These are phyloP conservation scores for Vicia villosa DNA, from an alignment of 306 rosid genomes.

Conservation along the genomic window DNA sequence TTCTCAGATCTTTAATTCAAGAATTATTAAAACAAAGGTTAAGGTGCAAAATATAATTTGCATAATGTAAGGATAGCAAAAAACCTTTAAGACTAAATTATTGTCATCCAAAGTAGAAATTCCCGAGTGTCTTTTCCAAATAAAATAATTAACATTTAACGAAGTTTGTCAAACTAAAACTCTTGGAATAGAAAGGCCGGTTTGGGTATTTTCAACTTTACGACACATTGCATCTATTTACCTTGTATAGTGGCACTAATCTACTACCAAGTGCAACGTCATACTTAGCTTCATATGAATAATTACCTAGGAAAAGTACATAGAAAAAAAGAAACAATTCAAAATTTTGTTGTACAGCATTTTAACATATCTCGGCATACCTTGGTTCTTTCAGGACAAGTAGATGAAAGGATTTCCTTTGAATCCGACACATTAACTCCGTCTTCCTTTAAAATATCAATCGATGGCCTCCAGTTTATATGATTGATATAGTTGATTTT, in stretches of 20 bases:
- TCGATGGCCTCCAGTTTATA: conserved; percentile 83
- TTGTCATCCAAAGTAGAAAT: not conserved
- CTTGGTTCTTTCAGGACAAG: conserved; percentile 73
- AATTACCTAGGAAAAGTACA: not conserved
- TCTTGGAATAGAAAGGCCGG: conserved; percentile 2
- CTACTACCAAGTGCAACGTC: conserved; percentile 13
- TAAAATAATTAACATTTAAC: not conserved
- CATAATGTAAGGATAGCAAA: conserved; percentile 19
- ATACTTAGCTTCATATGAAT: conserved; percentile 1
- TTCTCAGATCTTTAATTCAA: not conserved
- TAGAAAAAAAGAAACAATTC: not conserved
- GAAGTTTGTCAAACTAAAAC: not conserved
- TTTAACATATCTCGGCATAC: conserved; percentile 41
- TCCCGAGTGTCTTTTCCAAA: not conserved
- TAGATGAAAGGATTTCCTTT: conserved; percentile 52
- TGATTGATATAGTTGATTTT: conserved; percentile 60
- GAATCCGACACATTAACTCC: conserved; percentile 65
- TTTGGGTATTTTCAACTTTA: conserved; percentile 20
- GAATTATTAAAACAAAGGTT: not conserved
- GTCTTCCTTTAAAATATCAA: conserved; percentile 85
- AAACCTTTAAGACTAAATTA: not conserved
- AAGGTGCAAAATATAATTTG: conserved; percentile 9
- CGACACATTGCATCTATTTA: conserved; percentile 2
- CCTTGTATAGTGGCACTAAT: not conserved
- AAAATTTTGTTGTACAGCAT: conserved; percentile 25